Evolutionary conservation across 768 basidiomycete species (phyloP).

Genomic region (Leccinum truebloodii): DNA sequence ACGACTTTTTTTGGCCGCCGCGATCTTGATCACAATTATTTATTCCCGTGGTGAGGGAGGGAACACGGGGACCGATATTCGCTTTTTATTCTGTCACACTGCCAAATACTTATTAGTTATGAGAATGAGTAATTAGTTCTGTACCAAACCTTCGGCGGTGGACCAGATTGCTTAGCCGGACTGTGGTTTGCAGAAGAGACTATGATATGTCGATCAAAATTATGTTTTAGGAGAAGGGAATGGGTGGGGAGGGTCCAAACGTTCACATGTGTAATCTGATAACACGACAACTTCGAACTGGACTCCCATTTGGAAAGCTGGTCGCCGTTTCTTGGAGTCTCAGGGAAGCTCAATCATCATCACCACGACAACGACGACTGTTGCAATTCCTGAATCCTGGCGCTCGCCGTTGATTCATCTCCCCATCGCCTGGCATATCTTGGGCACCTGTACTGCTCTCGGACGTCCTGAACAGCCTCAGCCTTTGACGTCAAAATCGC

Average conservation of each 20-base stretch:
- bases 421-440: too few species aligned
- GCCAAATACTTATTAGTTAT: background rate
- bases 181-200: background rate
- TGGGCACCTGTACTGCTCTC: too few species aligned
- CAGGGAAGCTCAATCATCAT: too few species aligned
- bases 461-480: too few species aligned
- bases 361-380: too few species aligned
- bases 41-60: background rate
- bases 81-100: background rate
- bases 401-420: too few species aligned
- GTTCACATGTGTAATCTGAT: background rate
- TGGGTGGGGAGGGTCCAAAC: background rate
- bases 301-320: too few species aligned
- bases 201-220: background rate
- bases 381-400: too few species aligned
- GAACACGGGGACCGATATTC: background rate
- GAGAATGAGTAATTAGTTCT: background rate
- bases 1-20: background rate
- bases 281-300: background rate
- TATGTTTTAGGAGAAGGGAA: background rate
- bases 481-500: background rate
- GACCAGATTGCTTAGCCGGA: background rate
- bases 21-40: background rate
- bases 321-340: too few species aligned
- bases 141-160: background rate